Conservation (phyloP, 1,284 basidiomycete species). For the Laetiporus sulphureus region DNA sequence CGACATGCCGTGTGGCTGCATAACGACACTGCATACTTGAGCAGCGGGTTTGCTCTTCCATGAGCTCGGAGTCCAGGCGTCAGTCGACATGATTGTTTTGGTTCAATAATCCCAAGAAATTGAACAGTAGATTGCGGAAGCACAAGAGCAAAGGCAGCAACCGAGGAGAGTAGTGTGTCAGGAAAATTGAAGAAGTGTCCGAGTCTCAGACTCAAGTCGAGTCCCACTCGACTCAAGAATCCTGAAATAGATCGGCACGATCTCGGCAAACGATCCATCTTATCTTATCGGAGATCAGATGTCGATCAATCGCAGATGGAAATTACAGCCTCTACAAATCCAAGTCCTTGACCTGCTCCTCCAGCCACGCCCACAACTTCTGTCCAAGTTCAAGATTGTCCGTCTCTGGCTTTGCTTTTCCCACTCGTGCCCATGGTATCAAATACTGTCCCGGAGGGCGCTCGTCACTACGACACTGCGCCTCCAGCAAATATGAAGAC, state of each 20-base stretch:
- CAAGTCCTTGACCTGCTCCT: conserved; percentile 26
- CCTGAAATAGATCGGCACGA: conserved; percentile 1
- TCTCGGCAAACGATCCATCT: background rate
- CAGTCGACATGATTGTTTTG: background rate
- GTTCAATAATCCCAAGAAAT: too few species aligned
- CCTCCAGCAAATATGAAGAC: conserved; percentile 12
- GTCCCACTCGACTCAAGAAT: too few species aligned
- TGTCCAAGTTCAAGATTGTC: conserved; percentile 25
- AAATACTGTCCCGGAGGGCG: conserved; percentile 20
- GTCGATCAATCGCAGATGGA: too few species aligned
- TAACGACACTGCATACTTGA: conserved; percentile 29
- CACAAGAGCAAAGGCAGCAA: too few species aligned
- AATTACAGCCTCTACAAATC: background rate
- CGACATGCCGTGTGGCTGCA: background rate
- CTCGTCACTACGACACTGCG: background rate
- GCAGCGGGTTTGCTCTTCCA: conserved; percentile 65
- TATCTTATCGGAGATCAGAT: conserved; percentile 2
- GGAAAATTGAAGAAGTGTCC: too few species aligned
- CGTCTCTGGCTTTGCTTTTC: conserved; percentile 17
- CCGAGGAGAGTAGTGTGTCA: too few species aligned
- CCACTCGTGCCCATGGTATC: conserved; percentile 34
- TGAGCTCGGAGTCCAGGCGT: conserved; percentile 41
- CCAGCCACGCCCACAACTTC: conserved; percentile 34
- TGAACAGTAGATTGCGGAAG: too few species aligned
- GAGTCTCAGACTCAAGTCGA: too few species aligned